Percentiles rank a stretch among this genome's conserved stretches.
Evolutionary conservation across 257 asterid species (phyloP).

Genomic region (Fraxinus anomala): DNA sequence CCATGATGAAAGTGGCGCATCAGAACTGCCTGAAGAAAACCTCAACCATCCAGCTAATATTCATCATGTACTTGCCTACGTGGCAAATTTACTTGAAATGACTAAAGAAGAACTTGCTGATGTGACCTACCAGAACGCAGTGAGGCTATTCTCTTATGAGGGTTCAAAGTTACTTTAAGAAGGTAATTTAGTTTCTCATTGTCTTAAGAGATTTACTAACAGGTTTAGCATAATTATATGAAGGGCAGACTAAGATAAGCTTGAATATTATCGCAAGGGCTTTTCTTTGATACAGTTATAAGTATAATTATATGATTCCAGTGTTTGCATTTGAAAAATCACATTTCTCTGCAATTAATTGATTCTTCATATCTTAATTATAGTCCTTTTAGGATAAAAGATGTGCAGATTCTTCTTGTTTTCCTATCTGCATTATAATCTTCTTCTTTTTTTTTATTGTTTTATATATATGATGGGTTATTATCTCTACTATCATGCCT

Average conservation of each 20-base stretch:
- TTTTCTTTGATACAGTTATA: neutral
- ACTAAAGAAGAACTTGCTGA: slow-evolving; percentile 65
- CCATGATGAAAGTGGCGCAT: slow-evolving; percentile 19
- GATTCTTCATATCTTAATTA: neutral
- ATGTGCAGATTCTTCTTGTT: neutral
- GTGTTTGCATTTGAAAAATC: neutral
- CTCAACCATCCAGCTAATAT: slow-evolving; percentile 90
- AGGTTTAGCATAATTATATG: neutral
- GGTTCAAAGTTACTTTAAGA: slow-evolving; percentile 64
- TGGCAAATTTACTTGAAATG: slow-evolving; percentile 63
- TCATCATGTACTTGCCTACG: slow-evolving; percentile 70
- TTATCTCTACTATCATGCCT: neutral
- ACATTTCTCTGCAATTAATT: neutral
- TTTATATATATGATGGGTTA: neutral
- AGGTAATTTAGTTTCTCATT: slow-evolving; percentile 17
- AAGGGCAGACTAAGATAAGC: neutral
- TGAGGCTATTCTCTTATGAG: slow-evolving; percentile 68
- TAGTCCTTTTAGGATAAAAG: neutral
- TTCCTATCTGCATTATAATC: neutral
- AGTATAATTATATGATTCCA: neutral
- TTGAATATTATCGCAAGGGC: neutral
- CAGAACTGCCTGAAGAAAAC: slow-evolving; percentile 30
- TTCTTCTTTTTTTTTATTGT: neutral
- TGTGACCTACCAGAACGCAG: slow-evolving; percentile 67
- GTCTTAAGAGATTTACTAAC: neutral